Base-by-base conservation (phyloP, 306 rosid species). In the Cajanus cajan region DNA sequence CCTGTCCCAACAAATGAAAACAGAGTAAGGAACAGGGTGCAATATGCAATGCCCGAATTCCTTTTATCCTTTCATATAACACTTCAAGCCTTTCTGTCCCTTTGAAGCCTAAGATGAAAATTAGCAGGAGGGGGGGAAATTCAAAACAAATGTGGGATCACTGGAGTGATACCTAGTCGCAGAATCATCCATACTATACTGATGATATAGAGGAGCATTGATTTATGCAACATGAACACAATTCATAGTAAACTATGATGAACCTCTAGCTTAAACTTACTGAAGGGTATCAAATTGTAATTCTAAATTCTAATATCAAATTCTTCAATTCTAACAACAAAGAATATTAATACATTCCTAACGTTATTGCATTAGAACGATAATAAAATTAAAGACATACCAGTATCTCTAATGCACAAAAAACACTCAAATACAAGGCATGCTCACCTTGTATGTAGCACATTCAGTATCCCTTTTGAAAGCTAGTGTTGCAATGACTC, bases 381-480 rank as follows among this genome's bases (percentile, higher is more conserved):
- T 67, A 41, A 28, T 12, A 41, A 51, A 50, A 51, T 15, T 28
- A 19, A 70, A 61, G 24, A 54, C 11, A 40, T 1, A n/a, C 64
- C 51, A 48, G 73, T 68, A 45, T 57, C 18, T 31, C 13, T 18
- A 62, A 50, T 12, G 58, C 63, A 76, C 62, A 66, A 71, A 48
- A n/a, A 65, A 21, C 39, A 37, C 39, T 8, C 55, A 76, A 33
- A 66, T 25, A 45, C 18, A 25, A 77, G 44, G 55, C 22, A 28
- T 24, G 43, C 74, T 87, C 81, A 95, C 99, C 98, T 95, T 95
- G 92, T 95, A 95, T 76, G 84, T 81, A 11, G 93, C 78, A 82
- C 93, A 91, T 75, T 88, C 94, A 7, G 98, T 93, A 66, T 88
- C 91, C 83, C 91, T 91, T 91, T 79, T 90, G 83, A 93, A 93